A percentile compares a stretch with the other conserved stretches of the same genome.
Evolutionary conservation across 1,284 basidiomycete species (phyloP).

Genomic region (Pterulicium gracile): DNA sequence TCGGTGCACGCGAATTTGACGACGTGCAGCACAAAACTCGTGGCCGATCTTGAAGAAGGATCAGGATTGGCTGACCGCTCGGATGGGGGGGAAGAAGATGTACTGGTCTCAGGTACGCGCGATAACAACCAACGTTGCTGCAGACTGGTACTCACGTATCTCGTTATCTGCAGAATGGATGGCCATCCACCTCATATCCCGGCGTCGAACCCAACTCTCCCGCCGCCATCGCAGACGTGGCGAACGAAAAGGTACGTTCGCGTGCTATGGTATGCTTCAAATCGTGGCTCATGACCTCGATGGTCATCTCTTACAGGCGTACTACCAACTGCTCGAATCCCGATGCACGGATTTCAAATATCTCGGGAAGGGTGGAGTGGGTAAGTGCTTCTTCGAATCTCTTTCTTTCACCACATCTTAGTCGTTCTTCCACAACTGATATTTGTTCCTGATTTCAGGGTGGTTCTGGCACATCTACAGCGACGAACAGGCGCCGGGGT

Average conservation of each 20-base stretch:
- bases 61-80: conserved; percentile 49
- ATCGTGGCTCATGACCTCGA: too few species aligned
- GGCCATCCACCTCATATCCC: conserved; percentile 51
- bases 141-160: conserved; percentile 4
- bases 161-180: conserved; percentile 73
- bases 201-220: conserved; percentile 51
- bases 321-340: conserved; percentile 53
- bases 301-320: conserved; percentile 28
- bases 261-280: too few species aligned
- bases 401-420: too few species aligned
- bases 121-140: background rate
- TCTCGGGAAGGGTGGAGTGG: conserved; percentile 51
- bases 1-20: background rate
- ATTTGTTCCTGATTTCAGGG: conserved; percentile 14
- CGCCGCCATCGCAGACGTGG: conserved; percentile 42
- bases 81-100: conserved; percentile 60
- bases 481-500: conserved; percentile 54
- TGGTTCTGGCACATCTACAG: conserved; percentile 76
- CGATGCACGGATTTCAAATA: conserved; percentile 52
- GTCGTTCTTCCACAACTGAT: background rate
- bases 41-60: conserved; percentile 54
- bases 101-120: conserved; percentile 20
- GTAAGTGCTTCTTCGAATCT: too few species aligned
- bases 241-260: conserved; percentile 42
- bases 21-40: conserved; percentile 32